Conservation (phyloP, 1,284 basidiomycete species). For the Ganoderma lucidum region DNA sequence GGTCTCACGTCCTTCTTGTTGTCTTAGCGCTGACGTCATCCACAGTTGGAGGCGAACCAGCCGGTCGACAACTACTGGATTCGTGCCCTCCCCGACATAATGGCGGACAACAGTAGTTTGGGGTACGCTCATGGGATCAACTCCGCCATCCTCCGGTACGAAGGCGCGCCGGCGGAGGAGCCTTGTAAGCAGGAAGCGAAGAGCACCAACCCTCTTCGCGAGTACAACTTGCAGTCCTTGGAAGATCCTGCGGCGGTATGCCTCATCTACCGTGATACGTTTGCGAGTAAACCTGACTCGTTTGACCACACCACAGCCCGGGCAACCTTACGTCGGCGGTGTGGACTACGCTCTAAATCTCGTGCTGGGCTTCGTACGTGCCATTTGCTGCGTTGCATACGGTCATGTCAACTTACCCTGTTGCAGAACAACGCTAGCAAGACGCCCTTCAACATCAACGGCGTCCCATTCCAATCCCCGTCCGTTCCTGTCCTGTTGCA, state of each 20-base stretch:
- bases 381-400: not conserved
- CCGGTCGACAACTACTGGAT: slow-evolving; percentile 52
- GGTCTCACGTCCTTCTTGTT: not conserved
- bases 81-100: slow-evolving; percentile 46
- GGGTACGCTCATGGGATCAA: slow-evolving; percentile 50
- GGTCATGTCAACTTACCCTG: too few species aligned
- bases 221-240: slow-evolving; percentile 40
- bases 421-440: slow-evolving; percentile 45
- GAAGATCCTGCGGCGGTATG: slow-evolving; percentile 21
- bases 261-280: not conserved
- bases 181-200: slow-evolving; percentile 49
- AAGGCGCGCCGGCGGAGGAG: slow-evolving; percentile 45
- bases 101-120: slow-evolving; percentile 31
- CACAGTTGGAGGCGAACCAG: slow-evolving; percentile 44
- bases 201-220: slow-evolving; percentile 35
- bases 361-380: not conserved
- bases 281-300: not conserved
- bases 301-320: slow-evolving; percentile 33
- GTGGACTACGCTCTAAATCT: slow-evolving; percentile 1
- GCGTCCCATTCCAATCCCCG: slow-evolving; percentile 37
- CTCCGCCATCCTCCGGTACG: slow-evolving; percentile 64
- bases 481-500: slow-evolving; percentile 47
- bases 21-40: not conserved
- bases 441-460: slow-evolving; percentile 35
- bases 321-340: slow-evolving; percentile 23